A percentile compares a stretch with the other conserved stretches of the same genome.
Conservation (phyloP, 1,139 yeast genomes). For the Chernovozyma sophiae-reginae region DNA sequence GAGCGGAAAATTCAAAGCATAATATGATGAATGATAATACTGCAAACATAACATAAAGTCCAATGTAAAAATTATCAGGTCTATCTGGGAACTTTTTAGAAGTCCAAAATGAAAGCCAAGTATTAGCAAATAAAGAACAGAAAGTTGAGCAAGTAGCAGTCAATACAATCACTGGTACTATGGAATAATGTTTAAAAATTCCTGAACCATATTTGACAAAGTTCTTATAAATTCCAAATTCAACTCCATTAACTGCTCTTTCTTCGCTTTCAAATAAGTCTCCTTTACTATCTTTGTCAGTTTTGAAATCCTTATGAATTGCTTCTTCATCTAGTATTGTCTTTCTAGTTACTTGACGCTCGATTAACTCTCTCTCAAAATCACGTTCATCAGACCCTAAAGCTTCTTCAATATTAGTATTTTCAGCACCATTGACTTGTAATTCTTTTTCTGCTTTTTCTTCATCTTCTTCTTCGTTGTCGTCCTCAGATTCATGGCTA, state of each 20-base stretch:
- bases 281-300: slow-evolving; percentile 17
- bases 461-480: slow-evolving; percentile 14
- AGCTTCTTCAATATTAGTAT: background rate
- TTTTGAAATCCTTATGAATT: slow-evolving; percentile 8
- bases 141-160: slow-evolving; percentile 53
- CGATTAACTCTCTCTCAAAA: slow-evolving; percentile 16
- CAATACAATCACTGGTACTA: slow-evolving; percentile 23
- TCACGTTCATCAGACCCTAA: slow-evolving; percentile 10
- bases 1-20: slow-evolving; percentile 37
- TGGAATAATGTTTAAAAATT: slow-evolving; percentile 21
- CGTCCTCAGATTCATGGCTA: slow-evolving; percentile 21
- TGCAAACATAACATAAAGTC: slow-evolving; percentile 60
- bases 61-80: slow-evolving; percentile 62
- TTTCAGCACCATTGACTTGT: no score
- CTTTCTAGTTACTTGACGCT: slow-evolving; percentile 15
- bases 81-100: slow-evolving; percentile 46
- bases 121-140: slow-evolving; percentile 60
- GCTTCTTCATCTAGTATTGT: slow-evolving; percentile 20
- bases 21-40: slow-evolving; percentile 33
- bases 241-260: slow-evolving; percentile 36
- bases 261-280: slow-evolving; percentile 26
- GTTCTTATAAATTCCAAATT: slow-evolving; percentile 18
- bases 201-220: slow-evolving; percentile 63
- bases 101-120: slow-evolving; percentile 88
- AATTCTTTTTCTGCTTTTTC: background rate